Base-by-base conservation (phyloP, 805 yeast species). In the Wickerhamomyces chaumierensis region DNA sequence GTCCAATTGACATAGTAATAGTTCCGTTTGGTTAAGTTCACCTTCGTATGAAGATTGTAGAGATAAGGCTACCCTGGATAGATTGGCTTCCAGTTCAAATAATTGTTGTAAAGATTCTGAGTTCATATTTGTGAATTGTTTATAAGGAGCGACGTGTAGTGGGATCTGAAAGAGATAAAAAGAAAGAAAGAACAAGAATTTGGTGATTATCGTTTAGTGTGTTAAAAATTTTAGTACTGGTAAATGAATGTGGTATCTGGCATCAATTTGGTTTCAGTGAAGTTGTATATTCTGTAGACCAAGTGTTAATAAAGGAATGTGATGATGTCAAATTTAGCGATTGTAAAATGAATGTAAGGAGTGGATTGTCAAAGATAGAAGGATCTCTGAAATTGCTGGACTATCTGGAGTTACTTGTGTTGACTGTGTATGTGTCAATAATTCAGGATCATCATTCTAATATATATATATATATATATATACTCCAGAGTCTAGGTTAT, bases 41-140 rank as follows among this genome's bases (percentile, higher is more conserved):
- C 15, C 18, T 15, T 31, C 32, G 12, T 36, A 37, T 2, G 41
- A 14, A 3, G 23, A 19, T 15, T 37, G 27, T 32, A 40, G 34
- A 13, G 5, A 18, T n/a, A n/a, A n/a, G 27, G 39, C 42, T 14
- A 44, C 47, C 31, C 40, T 41, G 3, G 41, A 38, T 28, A 42
- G 25, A 21, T 33, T 41, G 27, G 39, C 14, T 18, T 52, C 56
- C 1, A 46, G 41, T 17, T 44, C 47, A 9, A 52, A 37, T n/a
- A 52, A 41, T 37, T 49, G 48, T 28, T 45, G 41, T 29, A 52
- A 43, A 5, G 39, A 31, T 17, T 36, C 8, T 13, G 44, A 42
- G 13, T 46, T 48, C 52, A 52, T 50, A 4, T 17, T n/a, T n/a
- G n/a, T n/a, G n/a, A n/a, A n/a, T n/a, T 38, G n/a, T 11, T 14